These are phyloP conservation scores for Yamadazyma sp. DNA, from an alignment of 805 yeast genomes.

Conservation along the genomic window DNA sequence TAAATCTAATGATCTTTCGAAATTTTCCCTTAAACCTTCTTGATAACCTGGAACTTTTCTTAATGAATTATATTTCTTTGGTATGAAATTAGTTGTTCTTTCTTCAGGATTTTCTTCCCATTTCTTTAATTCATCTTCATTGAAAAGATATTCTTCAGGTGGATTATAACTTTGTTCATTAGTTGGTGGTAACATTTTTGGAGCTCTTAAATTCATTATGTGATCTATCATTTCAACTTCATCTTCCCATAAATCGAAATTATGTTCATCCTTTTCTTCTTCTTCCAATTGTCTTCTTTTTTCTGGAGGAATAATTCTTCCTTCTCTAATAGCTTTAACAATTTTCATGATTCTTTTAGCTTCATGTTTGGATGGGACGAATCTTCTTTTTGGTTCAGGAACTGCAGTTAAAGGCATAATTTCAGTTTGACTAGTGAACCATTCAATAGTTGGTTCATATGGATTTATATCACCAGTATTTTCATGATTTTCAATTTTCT, in stretches of 20 bases:
- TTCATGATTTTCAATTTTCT: constrained; percentile 81
- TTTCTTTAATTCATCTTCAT: constrained; percentile 69
- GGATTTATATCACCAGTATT: constrained; percentile 79
- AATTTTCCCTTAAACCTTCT: constrained; percentile 81
- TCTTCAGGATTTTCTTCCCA: constrained; percentile 78
- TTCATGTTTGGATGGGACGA: constrained; percentile 94
- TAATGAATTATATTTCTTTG: constrained; percentile 76
- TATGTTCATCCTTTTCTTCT: constrained; percentile 36
- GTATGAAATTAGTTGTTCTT: constrained; percentile 74
- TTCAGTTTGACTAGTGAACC: constrained; percentile 87
- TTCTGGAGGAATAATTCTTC: constrained; percentile 80
- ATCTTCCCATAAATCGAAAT: constrained; percentile 83
- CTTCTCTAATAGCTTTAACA: constrained; percentile 94
- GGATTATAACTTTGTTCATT: constrained; percentile 97
- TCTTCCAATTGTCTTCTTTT: constrained; percentile 48
- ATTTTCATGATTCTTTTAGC: constrained; percentile 95
- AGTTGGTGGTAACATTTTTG: constrained; percentile 93
- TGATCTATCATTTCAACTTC: constrained; percentile 58
- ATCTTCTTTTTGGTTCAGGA: constrained; percentile 97
- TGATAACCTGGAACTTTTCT: constrained; percentile 93
- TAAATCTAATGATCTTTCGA: constrained; percentile 90
- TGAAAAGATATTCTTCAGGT: constrained; percentile 87
- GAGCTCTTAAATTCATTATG: constrained; percentile 90
- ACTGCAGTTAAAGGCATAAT: constrained; percentile 88
- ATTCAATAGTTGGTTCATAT: constrained; percentile 90